Conservation (phyloP, 2,329 filamentous ascomycete genomes). For the Ilyonectria sp. region DNA sequence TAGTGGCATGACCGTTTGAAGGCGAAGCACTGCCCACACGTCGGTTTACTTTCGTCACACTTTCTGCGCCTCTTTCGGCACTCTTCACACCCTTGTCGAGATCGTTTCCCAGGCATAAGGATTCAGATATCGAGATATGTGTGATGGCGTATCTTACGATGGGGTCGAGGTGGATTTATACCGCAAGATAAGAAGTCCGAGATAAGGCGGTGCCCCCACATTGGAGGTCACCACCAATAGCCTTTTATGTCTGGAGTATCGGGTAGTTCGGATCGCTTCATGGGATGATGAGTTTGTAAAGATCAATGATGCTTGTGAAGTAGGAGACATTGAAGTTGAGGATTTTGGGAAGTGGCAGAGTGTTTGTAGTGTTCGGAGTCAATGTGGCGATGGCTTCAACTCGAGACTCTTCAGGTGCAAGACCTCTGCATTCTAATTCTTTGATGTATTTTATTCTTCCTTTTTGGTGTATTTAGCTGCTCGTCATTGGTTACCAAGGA, state of each 20-base stretch:
- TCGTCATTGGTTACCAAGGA: too few relatives aligned
- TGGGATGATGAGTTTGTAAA: too few relatives aligned
- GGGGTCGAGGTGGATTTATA: conserved; percentile 22
- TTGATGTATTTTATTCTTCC: too few relatives aligned
- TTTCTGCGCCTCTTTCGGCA: conserved; percentile 48
- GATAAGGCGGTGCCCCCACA: conserved; percentile 9
- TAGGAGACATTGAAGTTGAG: too few relatives aligned
- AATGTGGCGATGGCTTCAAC: too few relatives aligned
- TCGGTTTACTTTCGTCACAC: conserved; percentile 48
- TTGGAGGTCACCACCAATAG: not conserved
- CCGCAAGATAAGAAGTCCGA: conserved; percentile 13
- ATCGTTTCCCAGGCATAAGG: conserved; percentile 44
- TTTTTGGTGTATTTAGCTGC: too few relatives aligned
- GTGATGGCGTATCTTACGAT: conserved; percentile 18
- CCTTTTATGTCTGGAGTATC: too few relatives aligned
- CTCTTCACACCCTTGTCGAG: conserved; percentile 49
- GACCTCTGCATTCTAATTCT: not conserved
- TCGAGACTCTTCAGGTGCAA: too few relatives aligned
- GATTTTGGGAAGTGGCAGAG: too few relatives aligned
- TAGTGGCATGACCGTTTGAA: conserved; percentile 42
- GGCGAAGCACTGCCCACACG: conserved; percentile 41
- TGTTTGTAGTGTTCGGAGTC: too few relatives aligned
- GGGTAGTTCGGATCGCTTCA: too few relatives aligned
- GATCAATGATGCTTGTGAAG: too few relatives aligned
- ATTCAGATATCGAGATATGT: not conserved